Base-by-base conservation (phyloP, 1,284 basidiomycete species). In the Golubevia sp. region DNA sequence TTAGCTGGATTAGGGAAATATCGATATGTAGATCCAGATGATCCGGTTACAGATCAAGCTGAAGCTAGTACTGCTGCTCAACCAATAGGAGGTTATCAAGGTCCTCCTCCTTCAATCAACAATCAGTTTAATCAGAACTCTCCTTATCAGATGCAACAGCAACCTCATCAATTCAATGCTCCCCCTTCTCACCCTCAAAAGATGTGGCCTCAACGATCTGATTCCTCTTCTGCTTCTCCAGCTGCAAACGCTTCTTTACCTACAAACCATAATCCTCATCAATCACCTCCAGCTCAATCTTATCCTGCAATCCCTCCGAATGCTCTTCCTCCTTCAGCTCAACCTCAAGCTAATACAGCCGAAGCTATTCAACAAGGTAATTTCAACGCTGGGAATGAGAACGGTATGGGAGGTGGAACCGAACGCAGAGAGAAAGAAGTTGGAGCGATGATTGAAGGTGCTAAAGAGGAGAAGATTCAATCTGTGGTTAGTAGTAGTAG, bases 1-100 rank as follows among this genome's bases (percentile, higher is more conserved):
- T 59, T 73, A 38, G 71, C 72, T 3, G 15, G 34, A 7, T 48
- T 49, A 15, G 34, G 44, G 52, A 66, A 62, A 50, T 68, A 68
- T 49, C 21, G 30, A 2, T 68, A 62, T 54, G 21, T 52, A n/a
- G 66, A 68, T 34, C 54, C 60, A 30, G 64, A 63, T 18, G 66
- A 67, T 48, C 34, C 27, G 20, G 51, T 15, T 11, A 48, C 23
- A 11, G 6, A 20, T 11, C 50, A 3, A 24, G 27, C 24, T 23
- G 49, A 62, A 38, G 27, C 2, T 34, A 54, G 48, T 49, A 23
- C 52, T 7, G 20, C 55, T 13, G 5, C 1, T 5, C 20, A 30
- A 23, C 13, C 2, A 38, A n/a, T 11, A 4, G 23, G 5, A 5
- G 3, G 5, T 7, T 18, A 20, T 11, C 34, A 23, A 11, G 55